phyloP scores from a whole-genome alignment of 495 filamentous ascomycete species.

The Aspergillus haitiensis region DNA sequence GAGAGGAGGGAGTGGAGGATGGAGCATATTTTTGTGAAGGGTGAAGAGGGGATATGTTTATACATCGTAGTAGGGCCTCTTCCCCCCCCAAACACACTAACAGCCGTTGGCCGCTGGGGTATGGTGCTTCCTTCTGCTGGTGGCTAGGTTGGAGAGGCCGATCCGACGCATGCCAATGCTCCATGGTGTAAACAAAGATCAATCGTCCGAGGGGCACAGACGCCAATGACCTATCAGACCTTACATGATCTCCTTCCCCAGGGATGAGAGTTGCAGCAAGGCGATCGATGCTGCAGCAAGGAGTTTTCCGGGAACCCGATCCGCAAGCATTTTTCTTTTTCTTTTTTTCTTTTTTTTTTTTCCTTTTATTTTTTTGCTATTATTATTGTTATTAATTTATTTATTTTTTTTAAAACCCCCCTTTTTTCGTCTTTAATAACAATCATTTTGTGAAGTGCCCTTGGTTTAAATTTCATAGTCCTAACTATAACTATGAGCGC shows the following conservation, averaged over 20 bases:
- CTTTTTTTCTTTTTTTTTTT: constrained; percentile 2
- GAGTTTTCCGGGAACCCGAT: constrained; percentile 27
- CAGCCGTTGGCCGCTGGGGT: background rate
- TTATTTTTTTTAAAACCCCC: background rate
- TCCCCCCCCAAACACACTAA: constrained; percentile 26
- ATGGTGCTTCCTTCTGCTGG: constrained; percentile 9
- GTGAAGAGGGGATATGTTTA: constrained; percentile 45
- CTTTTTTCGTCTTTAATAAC: background rate
- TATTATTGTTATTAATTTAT: no score
- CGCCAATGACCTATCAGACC: constrained; percentile 45
- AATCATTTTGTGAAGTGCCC: background rate
- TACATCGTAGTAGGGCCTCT: constrained; percentile 25
- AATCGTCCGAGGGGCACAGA: constrained; percentile 35
- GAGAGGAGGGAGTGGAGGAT: constrained; percentile 9
- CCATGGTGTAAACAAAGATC: constrained; percentile 45
- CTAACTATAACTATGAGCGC: background rate
- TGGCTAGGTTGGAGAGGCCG: constrained; percentile 33
- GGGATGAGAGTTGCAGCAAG: constrained; percentile 47
- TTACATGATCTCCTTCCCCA: constrained; percentile 48
- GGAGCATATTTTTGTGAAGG: constrained; percentile 17
- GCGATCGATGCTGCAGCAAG: constrained; percentile 44
- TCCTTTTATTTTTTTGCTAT: background rate
- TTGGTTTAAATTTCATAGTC: background rate
- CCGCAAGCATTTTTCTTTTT: constrained; percentile 15
- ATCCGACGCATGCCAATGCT: constrained; percentile 46